Evolutionary conservation across 1,284 basidiomycete genomes (phyloP).

Genomic region (Inonotus hispidus): DNA sequence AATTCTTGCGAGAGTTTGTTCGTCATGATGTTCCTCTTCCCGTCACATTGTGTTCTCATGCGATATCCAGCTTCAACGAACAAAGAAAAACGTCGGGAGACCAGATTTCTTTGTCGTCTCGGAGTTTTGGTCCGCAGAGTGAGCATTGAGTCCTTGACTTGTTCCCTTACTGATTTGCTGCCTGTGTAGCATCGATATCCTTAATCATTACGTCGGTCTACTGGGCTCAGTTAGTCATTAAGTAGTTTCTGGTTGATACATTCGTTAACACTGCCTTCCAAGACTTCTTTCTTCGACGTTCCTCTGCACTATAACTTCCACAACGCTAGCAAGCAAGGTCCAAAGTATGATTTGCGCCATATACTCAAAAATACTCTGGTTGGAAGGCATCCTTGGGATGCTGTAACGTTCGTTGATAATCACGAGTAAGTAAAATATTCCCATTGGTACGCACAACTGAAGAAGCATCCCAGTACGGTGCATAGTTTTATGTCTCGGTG

Average conservation of each 20-base stretch:
- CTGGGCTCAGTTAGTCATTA: conserved; percentile 52
- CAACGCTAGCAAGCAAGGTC: conserved; percentile 52
- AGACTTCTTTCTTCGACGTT: conserved; percentile 78
- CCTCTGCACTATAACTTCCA: conserved; percentile 71
- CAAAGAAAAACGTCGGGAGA: conserved; percentile 39
- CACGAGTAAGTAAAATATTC: conserved; percentile 57
- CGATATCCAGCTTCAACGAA: conserved; percentile 43
- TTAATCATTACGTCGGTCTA: conserved; percentile 40
- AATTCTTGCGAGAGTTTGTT: conserved; percentile 63
- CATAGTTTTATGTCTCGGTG: conserved; percentile 15
- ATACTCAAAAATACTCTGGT: conserved; percentile 58
- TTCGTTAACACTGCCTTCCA: not conserved
- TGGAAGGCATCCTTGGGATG: conserved; percentile 54
- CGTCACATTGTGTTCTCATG: not conserved
- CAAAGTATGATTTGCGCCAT: conserved; percentile 59
- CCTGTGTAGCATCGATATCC: too few species aligned
- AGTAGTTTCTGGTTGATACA: not conserved
- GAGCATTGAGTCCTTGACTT: conserved; percentile 22
- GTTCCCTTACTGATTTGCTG: too few species aligned
- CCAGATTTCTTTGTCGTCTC: conserved; percentile 64
- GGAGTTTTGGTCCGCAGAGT: conserved; percentile 64
- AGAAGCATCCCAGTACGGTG: conserved; percentile 44
- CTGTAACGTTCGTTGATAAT: conserved; percentile 80
- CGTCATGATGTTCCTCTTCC: conserved; percentile 23
- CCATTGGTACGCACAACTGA: conserved; percentile 6